Conservation (phyloP, 176 grass and related monocot species). For the Secale cereale region DNA sequence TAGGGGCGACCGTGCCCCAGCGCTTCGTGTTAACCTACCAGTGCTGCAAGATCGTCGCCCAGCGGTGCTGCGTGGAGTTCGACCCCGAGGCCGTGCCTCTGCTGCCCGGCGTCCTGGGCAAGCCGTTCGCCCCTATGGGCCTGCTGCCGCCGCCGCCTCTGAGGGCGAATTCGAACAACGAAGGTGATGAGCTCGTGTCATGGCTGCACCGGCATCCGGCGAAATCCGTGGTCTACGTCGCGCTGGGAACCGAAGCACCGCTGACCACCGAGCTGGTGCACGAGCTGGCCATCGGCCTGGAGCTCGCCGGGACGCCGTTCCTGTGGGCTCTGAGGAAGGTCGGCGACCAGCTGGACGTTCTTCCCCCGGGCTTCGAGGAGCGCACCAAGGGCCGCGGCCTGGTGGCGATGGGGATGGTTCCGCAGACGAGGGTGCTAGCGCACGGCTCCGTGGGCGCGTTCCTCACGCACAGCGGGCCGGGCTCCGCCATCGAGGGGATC, state of each 20-base stretch:
- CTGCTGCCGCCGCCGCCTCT: not conserved
- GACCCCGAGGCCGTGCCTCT: not conserved
- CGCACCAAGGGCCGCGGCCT: not conserved
- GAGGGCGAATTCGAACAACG: not conserved
- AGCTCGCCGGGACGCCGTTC: not conserved
- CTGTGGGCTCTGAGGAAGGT: not conserved
- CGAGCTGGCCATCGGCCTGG: not conserved
- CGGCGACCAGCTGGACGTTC: not conserved
- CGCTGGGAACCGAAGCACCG: not conserved
- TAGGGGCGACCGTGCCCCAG: not conserved
- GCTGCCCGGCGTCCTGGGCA: not conserved
- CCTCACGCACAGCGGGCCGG: constrained; percentile 45
- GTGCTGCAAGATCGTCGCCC: not conserved
- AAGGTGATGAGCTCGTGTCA: not conserved
- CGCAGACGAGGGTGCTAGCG: constrained; percentile 27
- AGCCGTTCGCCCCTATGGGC: not conserved
- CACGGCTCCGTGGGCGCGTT: constrained; percentile 34
- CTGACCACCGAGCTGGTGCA: not conserved
- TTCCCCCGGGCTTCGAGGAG: not conserved
- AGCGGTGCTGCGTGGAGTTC: not conserved
- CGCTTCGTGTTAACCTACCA: not conserved
- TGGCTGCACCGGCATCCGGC: not conserved
- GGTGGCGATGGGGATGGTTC: constrained; percentile 33
- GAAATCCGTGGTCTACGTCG: not conserved
- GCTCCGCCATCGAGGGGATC: not conserved